Base-by-base conservation (phyloP, 345 rosid species). In the Gossypium arboreum region DNA sequence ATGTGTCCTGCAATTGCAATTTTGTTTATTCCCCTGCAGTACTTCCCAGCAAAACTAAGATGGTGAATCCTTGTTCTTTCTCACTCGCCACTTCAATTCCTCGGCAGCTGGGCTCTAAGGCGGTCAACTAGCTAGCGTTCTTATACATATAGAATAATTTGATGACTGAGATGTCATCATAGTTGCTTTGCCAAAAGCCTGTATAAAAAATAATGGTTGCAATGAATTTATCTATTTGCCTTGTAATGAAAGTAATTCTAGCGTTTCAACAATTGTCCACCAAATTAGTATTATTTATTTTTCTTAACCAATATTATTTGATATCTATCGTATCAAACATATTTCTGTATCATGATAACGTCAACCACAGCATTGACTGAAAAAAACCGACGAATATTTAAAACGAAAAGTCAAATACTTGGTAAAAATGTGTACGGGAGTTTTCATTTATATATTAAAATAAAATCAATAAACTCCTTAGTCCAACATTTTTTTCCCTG, bases 41-140 rank as follows among this genome's bases (percentile, higher is more conserved):
- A 81, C 67, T 84, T 84, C 68, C 84, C 87, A 1, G 78, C 79
- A 20, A 84, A 79, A 70, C 72, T 84, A 41, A 84, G 78, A 65
- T 84, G 87, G 87, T 84, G 81, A 84, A 66, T 45, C 13, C 39
- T 3, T 15, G 45, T 4, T 51, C 60, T 68, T 3, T 48, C 72
- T 8, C 18, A 68, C 18, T 48, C 43, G 9, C 56, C 44, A 10
- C 39, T 20, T 47, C 29, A 22, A 25, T 13, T 4, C 24, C 48
- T 41, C 0, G 0, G 51, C 48, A 7, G 39, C 48, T 34, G 9
- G 47, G 43, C 73, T 69, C 2, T 15, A 51, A 51, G 22, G 17
- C 10, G 9, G 9, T 9, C 8, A 15, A 20, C 15, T 68, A 68
- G 58, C 9, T 16, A 17, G 41, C 41, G 43, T 22, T 13, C 18